These are phyloP conservation scores for Sclerotinia sclerotiorum DNA, from an alignment of 2,329 filamentous ascomycete species.

Conservation along the genomic window DNA sequence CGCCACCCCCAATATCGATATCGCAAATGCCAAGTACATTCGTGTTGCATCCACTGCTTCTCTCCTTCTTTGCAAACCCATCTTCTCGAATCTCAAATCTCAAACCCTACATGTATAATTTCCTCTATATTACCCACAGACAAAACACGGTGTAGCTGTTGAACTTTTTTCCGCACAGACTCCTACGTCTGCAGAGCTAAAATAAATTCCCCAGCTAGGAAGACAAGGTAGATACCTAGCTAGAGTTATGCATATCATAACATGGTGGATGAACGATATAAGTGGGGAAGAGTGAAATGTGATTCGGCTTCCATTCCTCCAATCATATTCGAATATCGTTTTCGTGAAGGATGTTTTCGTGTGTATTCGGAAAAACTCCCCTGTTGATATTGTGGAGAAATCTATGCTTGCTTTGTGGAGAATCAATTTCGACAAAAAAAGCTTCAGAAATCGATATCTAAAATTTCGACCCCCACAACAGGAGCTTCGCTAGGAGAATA, in stretches of 20 bases:
- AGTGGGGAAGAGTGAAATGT: neutral
- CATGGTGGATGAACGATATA: neutral
- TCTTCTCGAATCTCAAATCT: neutral
- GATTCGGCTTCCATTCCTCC: neutral
- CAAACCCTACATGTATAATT: constrained; percentile 16
- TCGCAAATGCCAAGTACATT: neutral
- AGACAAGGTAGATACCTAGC: neutral
- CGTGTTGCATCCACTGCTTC: neutral
- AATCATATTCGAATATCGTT: neutral
- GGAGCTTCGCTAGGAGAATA: constrained; percentile 13
- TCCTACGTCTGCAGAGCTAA: neutral
- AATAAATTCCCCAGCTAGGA: neutral
- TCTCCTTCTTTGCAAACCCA: neutral
- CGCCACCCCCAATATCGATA: neutral
- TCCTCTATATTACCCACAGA: constrained; percentile 12
- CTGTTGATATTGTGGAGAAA: neutral
- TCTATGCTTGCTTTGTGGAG: neutral
- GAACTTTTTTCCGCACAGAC: neutral
- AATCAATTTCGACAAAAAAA: neutral
- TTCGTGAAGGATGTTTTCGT: constrained; percentile 6
- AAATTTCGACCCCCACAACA: neutral
- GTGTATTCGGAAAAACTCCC: neutral
- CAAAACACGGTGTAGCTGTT: neutral
- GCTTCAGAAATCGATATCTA: neutral
- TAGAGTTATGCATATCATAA: neutral